Percentiles rank a stretch among this genome's conserved stretches.
Conservation (phyloP, 305 asterid species). For the Solanum hybrid region DNA sequence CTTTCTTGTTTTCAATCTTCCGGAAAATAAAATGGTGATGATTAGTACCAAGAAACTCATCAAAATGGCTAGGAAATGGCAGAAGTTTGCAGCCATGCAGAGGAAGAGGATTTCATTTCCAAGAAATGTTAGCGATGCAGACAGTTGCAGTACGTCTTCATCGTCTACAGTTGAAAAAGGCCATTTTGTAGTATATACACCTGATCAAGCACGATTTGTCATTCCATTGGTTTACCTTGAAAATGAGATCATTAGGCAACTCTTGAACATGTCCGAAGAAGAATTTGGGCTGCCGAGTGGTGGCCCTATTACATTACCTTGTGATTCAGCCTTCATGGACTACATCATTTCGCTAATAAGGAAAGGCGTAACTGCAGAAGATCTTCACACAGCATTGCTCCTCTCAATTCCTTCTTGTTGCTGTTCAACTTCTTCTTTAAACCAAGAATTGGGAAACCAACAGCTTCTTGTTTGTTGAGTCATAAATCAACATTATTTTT, state of each 20-base stretch:
- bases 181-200: not conserved
- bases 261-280: not conserved
- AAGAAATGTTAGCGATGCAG: not conserved
- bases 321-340: not conserved
- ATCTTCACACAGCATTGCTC: not conserved
- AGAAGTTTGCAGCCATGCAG: not conserved
- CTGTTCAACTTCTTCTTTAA: not conserved
- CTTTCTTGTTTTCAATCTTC: not conserved
- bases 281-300: not conserved
- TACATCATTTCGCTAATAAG: not conserved
- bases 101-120: not conserved
- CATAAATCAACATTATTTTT: not conserved
- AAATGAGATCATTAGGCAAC: not conserved
- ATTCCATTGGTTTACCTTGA: not conserved
- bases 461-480: not conserved
- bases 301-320: not conserved
- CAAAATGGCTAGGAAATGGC: not conserved
- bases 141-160: not conserved
- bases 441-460: not conserved
- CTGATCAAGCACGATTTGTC: rapidly evolving
- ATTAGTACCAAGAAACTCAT: not conserved
- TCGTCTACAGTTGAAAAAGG: not conserved
- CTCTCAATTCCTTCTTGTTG: not conserved
- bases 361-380: not conserved
- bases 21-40: not conserved